phyloP scores from a whole-genome alignment of 345 rosid genomes.

The Populus alba region DNA sequence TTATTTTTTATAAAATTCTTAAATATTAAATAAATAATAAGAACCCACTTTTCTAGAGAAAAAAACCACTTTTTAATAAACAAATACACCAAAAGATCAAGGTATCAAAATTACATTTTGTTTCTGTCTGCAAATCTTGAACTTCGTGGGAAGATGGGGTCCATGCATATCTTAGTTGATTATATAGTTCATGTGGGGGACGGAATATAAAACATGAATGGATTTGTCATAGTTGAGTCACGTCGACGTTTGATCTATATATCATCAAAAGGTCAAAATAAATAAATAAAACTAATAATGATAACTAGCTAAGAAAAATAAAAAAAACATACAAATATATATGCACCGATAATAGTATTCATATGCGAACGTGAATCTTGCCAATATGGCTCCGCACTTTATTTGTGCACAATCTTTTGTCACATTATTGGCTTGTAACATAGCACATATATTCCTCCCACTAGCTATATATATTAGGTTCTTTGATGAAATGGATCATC shows the following conservation, averaged over 20 bases:
- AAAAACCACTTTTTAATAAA: too few relatives aligned
- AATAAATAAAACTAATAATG: background rate
- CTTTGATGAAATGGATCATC: conserved; percentile 6
- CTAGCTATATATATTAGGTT: background rate
- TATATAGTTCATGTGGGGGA: background rate
- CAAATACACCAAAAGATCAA: too few relatives aligned
- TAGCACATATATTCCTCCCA: background rate
- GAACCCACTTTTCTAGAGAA: too few relatives aligned
- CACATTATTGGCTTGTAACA: background rate
- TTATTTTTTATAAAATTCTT: too few relatives aligned
- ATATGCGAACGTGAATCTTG: background rate
- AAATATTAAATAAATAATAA: too few relatives aligned
- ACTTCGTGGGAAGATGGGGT: background rate
- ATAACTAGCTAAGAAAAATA: background rate
- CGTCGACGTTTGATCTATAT: conserved; percentile 47
- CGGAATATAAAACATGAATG: conserved; percentile 16
- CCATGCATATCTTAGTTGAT: conserved; percentile 6
- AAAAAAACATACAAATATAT: too few relatives aligned
- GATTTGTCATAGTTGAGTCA: conserved; percentile 51
- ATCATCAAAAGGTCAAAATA: conserved; percentile 6
- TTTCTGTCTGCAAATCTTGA: background rate
- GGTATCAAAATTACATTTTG: background rate
- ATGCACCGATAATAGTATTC: background rate
- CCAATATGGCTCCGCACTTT: conserved; percentile 1
- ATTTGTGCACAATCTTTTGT: background rate